phyloP scores from a whole-genome alignment of 148 eudicot species.

The Persicaria tinctoria region DNA sequence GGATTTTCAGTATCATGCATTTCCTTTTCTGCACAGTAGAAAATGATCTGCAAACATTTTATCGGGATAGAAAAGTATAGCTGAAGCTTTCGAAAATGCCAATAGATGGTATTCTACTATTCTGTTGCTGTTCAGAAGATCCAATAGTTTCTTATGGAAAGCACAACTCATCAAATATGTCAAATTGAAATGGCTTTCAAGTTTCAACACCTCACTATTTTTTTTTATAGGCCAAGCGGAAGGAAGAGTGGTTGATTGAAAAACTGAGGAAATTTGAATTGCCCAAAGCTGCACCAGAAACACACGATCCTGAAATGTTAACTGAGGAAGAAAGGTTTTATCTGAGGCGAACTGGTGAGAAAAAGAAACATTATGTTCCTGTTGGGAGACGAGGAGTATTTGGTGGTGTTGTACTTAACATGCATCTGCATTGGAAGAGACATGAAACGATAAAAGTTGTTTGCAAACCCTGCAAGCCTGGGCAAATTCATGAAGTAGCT shows the following conservation, averaged over 20 bases:
- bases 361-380: constrained; percentile 93
- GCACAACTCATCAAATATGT: not conserved
- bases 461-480: constrained; percentile 90
- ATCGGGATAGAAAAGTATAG: not conserved
- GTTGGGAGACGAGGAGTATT: constrained; percentile 97
- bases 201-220: not conserved
- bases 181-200: not conserved
- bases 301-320: constrained; percentile 86
- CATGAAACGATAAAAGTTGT: constrained; percentile 94
- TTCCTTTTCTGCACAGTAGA: not conserved
- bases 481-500: constrained; percentile 78
- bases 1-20: not conserved
- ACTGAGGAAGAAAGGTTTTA: constrained; percentile 93
- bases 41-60: not conserved
- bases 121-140: not conserved
- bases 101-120: not conserved
- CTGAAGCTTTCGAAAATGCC: not conserved
- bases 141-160: not conserved
- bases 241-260: constrained; percentile 95
- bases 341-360: constrained; percentile 90
- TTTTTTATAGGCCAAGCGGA: constrained; percentile 71
- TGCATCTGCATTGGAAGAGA: constrained; percentile 98
- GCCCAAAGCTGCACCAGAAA: constrained; percentile 62
- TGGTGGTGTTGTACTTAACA: constrained; percentile 97
- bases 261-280: constrained; percentile 77